Base-by-base conservation (phyloP, 768 basidiomycete species). In the Psilocybe cubensis region DNA sequence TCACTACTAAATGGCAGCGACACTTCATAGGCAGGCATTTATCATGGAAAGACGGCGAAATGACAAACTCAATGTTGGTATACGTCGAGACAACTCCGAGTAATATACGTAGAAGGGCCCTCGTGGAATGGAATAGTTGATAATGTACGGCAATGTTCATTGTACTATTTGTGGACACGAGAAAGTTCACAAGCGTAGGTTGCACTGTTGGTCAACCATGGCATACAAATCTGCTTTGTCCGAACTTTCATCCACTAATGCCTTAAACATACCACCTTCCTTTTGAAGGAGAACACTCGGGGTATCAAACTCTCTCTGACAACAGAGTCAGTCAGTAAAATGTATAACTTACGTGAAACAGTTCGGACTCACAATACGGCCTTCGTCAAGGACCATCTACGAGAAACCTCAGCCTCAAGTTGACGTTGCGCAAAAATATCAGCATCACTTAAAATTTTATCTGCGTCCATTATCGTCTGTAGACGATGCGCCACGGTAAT, bases 371-470 rank as follows among this genome's bases (percentile, higher is more conserved):
- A 83, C 77, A 47, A 85, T 69, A 31, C 73, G 74, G 4, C 85
- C 85, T 21, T 76, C 78, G 54, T 83, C 83, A 2, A 86, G 70
- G 25, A 80, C 76, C 74, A 87, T 74, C 78, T 80, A 31, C n/a
- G n/a, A n/a, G n/a, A n/a, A n/a, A n/a, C n/a, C n/a, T n/a, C n/a
- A n/a, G n/a, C n/a, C n/a, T n/a, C n/a, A n/a, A n/a, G n/a, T n/a
- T n/a, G n/a, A n/a, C n/a, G n/a, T n/a, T n/a, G n/a, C n/a, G n/a
- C n/a, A 14, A 18, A 31, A 2, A 10, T 4, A 38, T 5, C 12
- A 7, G 17, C 17, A 20, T 11, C 11, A 68, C 77, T 54, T 52
- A 81, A 76, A 57, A 81, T 76, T 57, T 74, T 78, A 29, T 59
- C 52, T 18, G 58, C 58, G 29, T 59, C 58, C 58, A 59, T 59